Percentiles rank a stretch among this genome's conserved stretches.
Conservation (phyloP, 371 early-diverging fungal genomes). For the Mortierella sp. region DNA sequence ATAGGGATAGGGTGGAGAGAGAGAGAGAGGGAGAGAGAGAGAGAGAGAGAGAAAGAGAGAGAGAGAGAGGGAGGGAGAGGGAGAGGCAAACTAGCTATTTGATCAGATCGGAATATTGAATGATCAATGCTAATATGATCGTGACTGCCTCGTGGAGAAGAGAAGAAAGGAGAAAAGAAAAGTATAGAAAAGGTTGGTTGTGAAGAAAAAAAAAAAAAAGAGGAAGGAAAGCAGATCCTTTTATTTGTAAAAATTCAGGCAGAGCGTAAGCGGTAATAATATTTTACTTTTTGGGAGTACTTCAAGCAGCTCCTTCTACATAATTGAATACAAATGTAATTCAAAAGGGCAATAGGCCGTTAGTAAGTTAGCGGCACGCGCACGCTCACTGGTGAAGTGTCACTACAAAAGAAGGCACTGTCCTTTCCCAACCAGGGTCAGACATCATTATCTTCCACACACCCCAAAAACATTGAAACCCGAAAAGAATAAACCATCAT, state of each 20-base stretch:
- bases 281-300: background rate
- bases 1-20: background rate
- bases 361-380: too few species aligned
- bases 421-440: background rate
- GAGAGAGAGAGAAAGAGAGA: background rate
- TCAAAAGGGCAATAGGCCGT: background rate
- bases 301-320: background rate
- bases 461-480: background rate
- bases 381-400: conserved; percentile 9
- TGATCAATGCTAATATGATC: conserved; percentile 5
- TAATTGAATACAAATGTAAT: background rate
- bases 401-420: background rate
- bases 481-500: background rate
- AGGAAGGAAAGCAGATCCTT: conserved; percentile 11
- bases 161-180: background rate
- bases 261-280: background rate
- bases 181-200: background rate
- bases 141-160: background rate
- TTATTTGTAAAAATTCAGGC: conserved; percentile 10
- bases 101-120: conserved; percentile 13
- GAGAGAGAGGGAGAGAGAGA: background rate
- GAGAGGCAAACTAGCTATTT: conserved; percentile 9
- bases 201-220: conserved; percentile 8
- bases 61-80: background rate
- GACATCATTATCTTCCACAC: background rate